Conservation (phyloP, 176 grass and related monocot genomes). For the Aegilops speltoides region DNA sequence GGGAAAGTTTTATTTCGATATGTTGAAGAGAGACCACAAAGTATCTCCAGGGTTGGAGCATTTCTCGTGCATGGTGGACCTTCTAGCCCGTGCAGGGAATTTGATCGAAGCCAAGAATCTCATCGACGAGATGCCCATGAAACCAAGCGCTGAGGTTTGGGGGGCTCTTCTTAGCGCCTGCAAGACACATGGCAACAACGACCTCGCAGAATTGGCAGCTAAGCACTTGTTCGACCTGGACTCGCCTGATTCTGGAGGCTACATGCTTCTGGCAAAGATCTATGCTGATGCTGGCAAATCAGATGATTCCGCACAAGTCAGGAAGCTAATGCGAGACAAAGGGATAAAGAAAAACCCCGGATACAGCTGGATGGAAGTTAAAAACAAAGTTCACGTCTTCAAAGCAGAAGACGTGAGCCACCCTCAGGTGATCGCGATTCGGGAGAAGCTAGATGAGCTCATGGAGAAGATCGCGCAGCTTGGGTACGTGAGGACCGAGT, state of each 20-base stretch:
- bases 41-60: conserved; percentile 80
- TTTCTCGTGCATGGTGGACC: conserved; percentile 96
- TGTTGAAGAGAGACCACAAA: conserved; percentile 61
- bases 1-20: conserved; percentile 83
- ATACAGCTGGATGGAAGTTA: conserved; percentile 88
- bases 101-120: conserved; percentile 77
- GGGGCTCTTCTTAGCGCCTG: conserved; percentile 82
- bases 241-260: conserved; percentile 85
- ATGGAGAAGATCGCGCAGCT: conserved; percentile 58
- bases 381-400: conserved; percentile 82
- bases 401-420: conserved; percentile 79
- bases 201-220: conserved; percentile 69
- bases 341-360: conserved; percentile 88
- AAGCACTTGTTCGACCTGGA: conserved; percentile 81
- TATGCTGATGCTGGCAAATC: conserved; percentile 83
- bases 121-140: conserved; percentile 76
- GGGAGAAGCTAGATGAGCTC: conserved; percentile 60
- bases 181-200: conserved; percentile 67
- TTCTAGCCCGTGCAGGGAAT: conserved; percentile 71
- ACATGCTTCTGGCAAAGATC: conserved; percentile 85
- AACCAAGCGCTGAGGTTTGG: conserved; percentile 85
- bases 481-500: conserved; percentile 53
- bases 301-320: conserved; percentile 71
- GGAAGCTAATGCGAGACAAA: conserved; percentile 86
- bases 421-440: conserved; percentile 60